Evolutionary conservation across 352 stramenopile species (phyloP).

Genomic region (Globisporangium cystogenes): DNA sequence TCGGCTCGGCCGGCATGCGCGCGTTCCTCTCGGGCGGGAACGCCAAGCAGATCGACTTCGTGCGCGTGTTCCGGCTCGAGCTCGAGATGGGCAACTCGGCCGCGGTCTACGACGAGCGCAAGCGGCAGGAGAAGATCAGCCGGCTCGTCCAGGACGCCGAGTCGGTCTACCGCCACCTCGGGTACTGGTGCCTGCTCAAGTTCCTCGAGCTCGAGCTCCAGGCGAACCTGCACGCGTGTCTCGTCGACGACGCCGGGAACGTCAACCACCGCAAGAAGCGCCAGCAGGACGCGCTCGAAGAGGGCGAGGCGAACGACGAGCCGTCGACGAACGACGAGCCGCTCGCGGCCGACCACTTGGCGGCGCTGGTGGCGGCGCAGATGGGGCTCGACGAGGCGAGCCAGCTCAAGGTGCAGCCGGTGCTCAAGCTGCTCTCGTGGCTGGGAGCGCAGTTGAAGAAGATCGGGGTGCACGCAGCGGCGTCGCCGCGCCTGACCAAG

Average conservation of each 20-base stretch:
- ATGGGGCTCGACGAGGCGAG: constrained; percentile 33
- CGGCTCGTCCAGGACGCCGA: constrained; percentile 67
- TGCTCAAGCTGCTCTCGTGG: constrained; percentile 58
- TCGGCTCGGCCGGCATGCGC: constrained; percentile 23
- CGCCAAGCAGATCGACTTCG: constrained; percentile 58
- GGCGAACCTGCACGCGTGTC: constrained; percentile 58
- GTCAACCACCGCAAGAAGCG: constrained; percentile 43
- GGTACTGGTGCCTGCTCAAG: constrained; percentile 76
- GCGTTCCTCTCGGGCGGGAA: constrained; percentile 71
- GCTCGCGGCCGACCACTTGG: neutral
- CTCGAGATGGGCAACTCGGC: constrained; percentile 69
- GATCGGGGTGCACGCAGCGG: constrained; percentile 31
- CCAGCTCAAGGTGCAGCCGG: constrained; percentile 33
- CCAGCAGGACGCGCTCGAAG: constrained; percentile 18
- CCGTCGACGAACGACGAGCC: neutral
- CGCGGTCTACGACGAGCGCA: constrained; percentile 64
- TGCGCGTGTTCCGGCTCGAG: constrained; percentile 53
- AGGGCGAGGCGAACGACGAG: constrained; percentile 15
- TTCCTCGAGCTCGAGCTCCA: constrained; percentile 77
- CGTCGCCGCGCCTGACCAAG: constrained; percentile 53
- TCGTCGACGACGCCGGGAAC: constrained; percentile 55
- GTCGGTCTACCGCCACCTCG: constrained; percentile 52
- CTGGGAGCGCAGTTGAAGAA: constrained; percentile 24
- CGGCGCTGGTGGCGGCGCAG: constrained; percentile 17
- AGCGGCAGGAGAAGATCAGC: constrained; percentile 69